Evolutionary conservation across 192 early-diverging fungal species (phyloP), one percentile per base, ranked within the genome.

Genomic region (Linnemannia schmuckeri): DNA sequence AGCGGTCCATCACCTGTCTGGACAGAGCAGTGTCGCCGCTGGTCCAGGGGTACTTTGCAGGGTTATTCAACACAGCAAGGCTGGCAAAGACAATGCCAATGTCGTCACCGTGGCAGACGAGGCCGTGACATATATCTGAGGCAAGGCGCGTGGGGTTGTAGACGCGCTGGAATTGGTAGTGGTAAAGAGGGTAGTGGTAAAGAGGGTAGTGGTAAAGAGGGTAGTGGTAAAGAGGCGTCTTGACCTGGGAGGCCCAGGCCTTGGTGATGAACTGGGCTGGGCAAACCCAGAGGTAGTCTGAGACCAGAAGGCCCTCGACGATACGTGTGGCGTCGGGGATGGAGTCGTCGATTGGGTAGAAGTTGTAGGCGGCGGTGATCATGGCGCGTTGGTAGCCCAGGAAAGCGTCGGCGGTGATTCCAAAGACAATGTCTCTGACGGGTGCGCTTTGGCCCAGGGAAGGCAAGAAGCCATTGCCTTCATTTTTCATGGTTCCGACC

Each of bases 401-500:
- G 35, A 79, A 13, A 6, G 68, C 40, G 27, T 57, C 70, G 13
- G 40, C 37, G 27, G 77, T 79, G 52, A 79, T 55, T 35, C 77
- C 77, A 72, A 72, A 57, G 49, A 72, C 70, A 2, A 61, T 20
- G 12, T 35, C 70, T 37, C 24, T 44, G 49, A 70, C 42, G 22
- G 77, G 77, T 9, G 69, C 37, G 37, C 13, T 30, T 27, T 79
- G 77, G 6, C 77, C 77, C 2, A 79, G 35, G 33, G 77, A 79
- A 46, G 77, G 77, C 68, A 79, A 72, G 77, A 79, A 79, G 38
- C 77, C 77, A 55, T 66, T 49, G 13, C 55, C 77, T 52, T 79
- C 77, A 40, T 79, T 57, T 70, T 79, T 79, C 77, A 79, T 79
- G 70, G 77, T 79, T 13, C 77, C 77, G n/a, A 79, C n/a, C 77